phyloP scores from a whole-genome alignment of 2,329 filamentous ascomycete species.

The Huntiella abstrusa region DNA sequence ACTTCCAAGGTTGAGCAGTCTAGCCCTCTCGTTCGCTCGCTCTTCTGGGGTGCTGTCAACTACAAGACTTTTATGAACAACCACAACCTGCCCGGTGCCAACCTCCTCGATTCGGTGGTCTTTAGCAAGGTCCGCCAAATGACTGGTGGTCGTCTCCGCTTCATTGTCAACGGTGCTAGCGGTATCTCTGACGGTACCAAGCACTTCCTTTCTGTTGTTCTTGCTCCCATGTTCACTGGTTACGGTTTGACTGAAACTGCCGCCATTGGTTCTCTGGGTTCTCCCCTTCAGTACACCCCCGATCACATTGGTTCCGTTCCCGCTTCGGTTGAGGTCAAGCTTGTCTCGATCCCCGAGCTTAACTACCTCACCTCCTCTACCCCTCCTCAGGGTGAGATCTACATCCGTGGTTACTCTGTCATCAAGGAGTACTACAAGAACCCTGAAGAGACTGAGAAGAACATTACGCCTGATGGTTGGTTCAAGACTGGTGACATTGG shows the following conservation, averaged over 20 bases:
- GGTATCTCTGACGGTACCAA: conserved; percentile 76
- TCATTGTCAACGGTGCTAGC: conserved; percentile 88
- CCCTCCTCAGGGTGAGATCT: conserved; percentile 81
- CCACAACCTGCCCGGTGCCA: conserved; percentile 44
- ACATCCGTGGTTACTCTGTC: conserved; percentile 62
- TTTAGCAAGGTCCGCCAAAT: conserved; percentile 85
- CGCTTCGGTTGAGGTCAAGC: conserved; percentile 66
- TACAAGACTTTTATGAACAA: conserved; percentile 40
- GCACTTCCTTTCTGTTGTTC: conserved; percentile 75
- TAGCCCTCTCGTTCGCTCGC: conserved; percentile 47
- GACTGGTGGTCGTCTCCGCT: conserved; percentile 72
- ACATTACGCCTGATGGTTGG: conserved; percentile 73
- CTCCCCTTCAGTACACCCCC: conserved; percentile 69
- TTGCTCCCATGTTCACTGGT: conserved; percentile 85
- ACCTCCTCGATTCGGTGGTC: conserved; percentile 59
- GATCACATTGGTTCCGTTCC: conserved; percentile 61
- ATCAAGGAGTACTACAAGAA: conserved; percentile 68
- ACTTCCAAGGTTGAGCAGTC: conserved; percentile 56
- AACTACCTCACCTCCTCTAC: conserved; percentile 58
- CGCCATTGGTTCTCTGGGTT: conserved; percentile 64
- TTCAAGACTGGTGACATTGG: conserved; percentile 96
- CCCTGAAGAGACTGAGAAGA: conserved; percentile 62
- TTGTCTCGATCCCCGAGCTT: conserved; percentile 79
- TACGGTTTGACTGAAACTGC: conserved; percentile 92
- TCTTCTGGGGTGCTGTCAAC: conserved; percentile 55